Evolutionary conservation across 2,329 filamentous ascomycete species (phyloP).

Genomic region (Scytalidium lignicola): DNA sequence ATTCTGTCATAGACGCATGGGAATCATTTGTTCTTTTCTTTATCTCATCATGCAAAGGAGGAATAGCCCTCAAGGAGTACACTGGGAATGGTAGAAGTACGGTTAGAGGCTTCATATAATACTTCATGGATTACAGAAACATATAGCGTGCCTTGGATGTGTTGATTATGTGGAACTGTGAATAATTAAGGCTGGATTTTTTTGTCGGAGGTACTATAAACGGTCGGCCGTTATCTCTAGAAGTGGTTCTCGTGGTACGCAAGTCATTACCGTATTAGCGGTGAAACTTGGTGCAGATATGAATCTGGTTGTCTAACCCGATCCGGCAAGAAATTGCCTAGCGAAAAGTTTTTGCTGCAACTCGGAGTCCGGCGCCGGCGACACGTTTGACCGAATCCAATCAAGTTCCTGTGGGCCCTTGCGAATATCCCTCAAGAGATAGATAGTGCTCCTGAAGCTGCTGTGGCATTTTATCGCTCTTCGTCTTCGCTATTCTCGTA

Average conservation of each 20-base stretch:
- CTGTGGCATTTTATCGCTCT: neutral
- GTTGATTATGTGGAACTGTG: too few relatives aligned
- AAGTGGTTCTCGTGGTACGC: too few relatives aligned
- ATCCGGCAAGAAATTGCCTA: too few relatives aligned
- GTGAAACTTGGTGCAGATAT: too few relatives aligned
- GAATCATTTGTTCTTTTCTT: conserved; percentile 1
- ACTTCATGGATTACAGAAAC: neutral
- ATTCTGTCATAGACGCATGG: neutral
- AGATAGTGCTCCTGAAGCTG: neutral
- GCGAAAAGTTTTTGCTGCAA: too few relatives aligned
- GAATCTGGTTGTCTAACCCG: too few relatives aligned
- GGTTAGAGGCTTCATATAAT: neutral
- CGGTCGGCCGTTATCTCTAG: too few relatives aligned
- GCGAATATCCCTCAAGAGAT: neutral
- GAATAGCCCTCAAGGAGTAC: conserved; percentile 3
- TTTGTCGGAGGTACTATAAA: too few relatives aligned
- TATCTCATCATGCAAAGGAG: conserved; percentile 4
- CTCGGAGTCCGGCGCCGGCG: too few relatives aligned
- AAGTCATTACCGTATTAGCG: too few relatives aligned
- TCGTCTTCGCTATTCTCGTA: neutral
- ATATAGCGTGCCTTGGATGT: neutral
- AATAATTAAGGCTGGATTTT: too few relatives aligned
- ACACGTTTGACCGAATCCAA: neutral
- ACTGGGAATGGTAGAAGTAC: neutral
- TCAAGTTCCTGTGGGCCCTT: neutral